These are phyloP conservation scores for Thelonectria olida DNA, from an alignment of 2,329 filamentous ascomycete species.

Conservation along the genomic window DNA sequence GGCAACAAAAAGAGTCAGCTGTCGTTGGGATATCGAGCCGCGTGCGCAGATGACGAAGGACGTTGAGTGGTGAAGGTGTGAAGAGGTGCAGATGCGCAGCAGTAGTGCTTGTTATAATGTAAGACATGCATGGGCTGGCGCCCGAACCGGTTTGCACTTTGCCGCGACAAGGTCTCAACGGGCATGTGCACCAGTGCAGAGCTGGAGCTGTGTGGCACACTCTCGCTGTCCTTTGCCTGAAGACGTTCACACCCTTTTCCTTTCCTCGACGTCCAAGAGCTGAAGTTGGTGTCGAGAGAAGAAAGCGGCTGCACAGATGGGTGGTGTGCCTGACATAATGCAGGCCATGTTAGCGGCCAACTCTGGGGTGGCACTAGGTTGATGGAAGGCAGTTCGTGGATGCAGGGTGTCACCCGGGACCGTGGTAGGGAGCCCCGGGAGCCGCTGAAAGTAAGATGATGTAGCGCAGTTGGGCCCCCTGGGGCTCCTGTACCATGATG, in stretches of 20 bases:
- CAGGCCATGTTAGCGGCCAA: background rate
- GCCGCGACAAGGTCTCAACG: background rate
- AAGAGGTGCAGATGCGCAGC: background rate
- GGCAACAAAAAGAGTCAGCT: slow-evolving; percentile 18
- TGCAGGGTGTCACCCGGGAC: slow-evolving; percentile 5
- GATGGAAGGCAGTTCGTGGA: too few species aligned
- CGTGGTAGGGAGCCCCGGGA: slow-evolving; percentile 19
- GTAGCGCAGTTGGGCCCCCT: too few species aligned
- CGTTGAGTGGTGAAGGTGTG: background rate
- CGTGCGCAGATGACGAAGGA: slow-evolving; percentile 5
- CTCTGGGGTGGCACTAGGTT: slow-evolving; percentile 2
- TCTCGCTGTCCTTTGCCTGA: too few species aligned
- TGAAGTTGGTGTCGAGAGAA: background rate
- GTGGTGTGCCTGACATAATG: background rate
- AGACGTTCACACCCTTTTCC: background rate
- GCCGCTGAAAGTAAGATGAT: slow-evolving; percentile 11
- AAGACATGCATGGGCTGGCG: slow-evolving; percentile 14
- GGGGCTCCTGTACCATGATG: too few species aligned
- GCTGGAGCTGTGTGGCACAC: too few species aligned
- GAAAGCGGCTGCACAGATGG: too few species aligned
- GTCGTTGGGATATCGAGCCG: slow-evolving; percentile 1
- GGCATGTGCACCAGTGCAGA: background rate
- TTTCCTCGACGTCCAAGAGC: too few species aligned
- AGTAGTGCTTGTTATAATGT: background rate
- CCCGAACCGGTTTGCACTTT: slow-evolving; percentile 2